Base-by-base conservation (phyloP, 257 asterid species). In the Rauvolfia tetraphylla region DNA sequence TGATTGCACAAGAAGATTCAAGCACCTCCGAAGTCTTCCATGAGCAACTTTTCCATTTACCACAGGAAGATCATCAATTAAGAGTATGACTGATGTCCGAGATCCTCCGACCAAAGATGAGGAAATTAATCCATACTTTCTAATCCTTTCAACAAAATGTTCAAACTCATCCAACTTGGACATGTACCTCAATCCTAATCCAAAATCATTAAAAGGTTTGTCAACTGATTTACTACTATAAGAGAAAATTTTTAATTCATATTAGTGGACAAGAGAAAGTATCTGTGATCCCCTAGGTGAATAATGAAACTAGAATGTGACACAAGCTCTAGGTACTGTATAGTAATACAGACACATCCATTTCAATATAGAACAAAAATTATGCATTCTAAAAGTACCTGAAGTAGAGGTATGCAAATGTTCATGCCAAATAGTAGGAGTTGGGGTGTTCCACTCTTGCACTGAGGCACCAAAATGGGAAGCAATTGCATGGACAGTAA, bases 161-260 rank as follows among this genome's bases (percentile, higher is more conserved):
- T 92, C 98, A 84, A 95, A 95, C 81, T 95, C 98, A 27, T 93
- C 99, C 88, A 95, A 79, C 87, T 95, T 95, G 41, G 99, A 95
- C 86, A 76, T 84, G 80, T 95, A 95, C 67, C 81, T 83, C 67
- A 90, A 77, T 83, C 99, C 98, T 95, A 82, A 81, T 80, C 76
- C 81, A 87, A 79, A 78, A 75, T 65, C 70, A 81, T 70, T 63
- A 39, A 62, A 66, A 58, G 71, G n/a, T 57, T 65, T 41, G 74
- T 73, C 70, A 73, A 53, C 53, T 49, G 7, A 29, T 29, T 29
- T 20, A 31, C 7, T 57, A 27, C 33, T 48, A 71, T 15, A 18
- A 58, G 18, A 66, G 81, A 75, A 65, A 61, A 56, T 42, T 57
- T 22, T 61, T 25, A 54, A 76, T 62, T 62, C 65, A 76, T 72